These are phyloP conservation scores for Tausonia pullulans DNA, from an alignment of 1,284 basidiomycete genomes.

Conservation along the genomic window DNA sequence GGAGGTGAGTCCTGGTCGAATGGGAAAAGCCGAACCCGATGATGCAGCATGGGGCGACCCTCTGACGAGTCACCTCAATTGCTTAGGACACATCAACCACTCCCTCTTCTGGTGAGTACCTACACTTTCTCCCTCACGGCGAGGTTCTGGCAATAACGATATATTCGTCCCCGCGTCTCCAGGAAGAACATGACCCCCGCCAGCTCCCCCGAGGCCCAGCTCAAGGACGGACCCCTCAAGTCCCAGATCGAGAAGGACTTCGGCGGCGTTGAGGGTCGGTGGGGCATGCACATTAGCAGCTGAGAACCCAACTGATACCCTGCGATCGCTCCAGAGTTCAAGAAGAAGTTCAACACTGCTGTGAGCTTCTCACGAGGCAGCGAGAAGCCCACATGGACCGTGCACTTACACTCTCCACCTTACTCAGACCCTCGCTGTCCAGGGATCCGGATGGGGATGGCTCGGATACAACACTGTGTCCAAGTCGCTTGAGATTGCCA, in stretches of 20 bases:
- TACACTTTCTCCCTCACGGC: background rate
- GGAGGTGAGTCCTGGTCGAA: slow-evolving; percentile 46
- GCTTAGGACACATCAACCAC: slow-evolving; percentile 52
- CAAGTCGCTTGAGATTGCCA: slow-evolving; percentile 75
- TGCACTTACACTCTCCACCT: no score
- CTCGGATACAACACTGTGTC: slow-evolving; percentile 61
- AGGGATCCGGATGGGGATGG: slow-evolving; percentile 99
- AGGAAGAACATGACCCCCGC: slow-evolving; percentile 88
- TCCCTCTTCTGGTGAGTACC: slow-evolving; percentile 5
- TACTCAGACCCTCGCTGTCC: slow-evolving; percentile 65
- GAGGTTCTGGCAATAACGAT: slow-evolving; percentile 20
- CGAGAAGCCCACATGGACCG: no score
- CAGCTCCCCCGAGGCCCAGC: slow-evolving; percentile 47
- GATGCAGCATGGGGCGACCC: background rate
- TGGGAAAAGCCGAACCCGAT: no score
- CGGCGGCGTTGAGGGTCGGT: slow-evolving; percentile 53
- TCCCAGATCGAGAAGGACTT: slow-evolving; percentile 71
- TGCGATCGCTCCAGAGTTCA: slow-evolving; percentile 37
- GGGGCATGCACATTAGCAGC: background rate
- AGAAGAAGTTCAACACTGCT: slow-evolving; percentile 68
- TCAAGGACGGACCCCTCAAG: slow-evolving; percentile 63
- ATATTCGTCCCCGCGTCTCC: slow-evolving; percentile 41
- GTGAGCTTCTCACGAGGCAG: no score
- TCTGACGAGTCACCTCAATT: background rate
- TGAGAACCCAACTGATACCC: background rate